Evolutionary conservation across 2,329 filamentous ascomycete species (phyloP).

Genomic region (Polytolypa hystricis): DNA sequence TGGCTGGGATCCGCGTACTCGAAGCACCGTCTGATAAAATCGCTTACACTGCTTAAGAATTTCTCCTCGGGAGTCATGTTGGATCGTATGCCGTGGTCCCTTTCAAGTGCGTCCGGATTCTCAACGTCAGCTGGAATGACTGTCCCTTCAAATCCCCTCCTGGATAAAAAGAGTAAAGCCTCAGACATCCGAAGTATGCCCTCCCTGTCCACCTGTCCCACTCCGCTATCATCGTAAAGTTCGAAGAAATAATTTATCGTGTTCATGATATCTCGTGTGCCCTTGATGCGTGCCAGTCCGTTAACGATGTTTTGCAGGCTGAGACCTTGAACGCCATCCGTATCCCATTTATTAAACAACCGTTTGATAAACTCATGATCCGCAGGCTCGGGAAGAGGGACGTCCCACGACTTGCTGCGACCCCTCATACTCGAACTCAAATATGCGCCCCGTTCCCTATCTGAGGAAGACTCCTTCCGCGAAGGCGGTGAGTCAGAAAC

Average conservation of each 20-base stretch:
- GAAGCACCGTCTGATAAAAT: conserved; percentile 91
- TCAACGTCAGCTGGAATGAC: conserved; percentile 52
- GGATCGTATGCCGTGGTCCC: conserved; percentile 26
- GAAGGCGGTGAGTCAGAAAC: conserved; percentile 70
- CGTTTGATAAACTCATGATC: conserved; percentile 91
- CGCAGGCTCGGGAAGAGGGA: conserved; percentile 56
- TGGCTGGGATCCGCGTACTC: conserved; percentile 95
- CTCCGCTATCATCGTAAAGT: conserved; percentile 84
- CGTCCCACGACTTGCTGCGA: conserved; percentile 44
- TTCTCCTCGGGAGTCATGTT: conserved; percentile 63
- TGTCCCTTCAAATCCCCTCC: conserved; percentile 70
- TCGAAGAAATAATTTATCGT: conserved; percentile 98
- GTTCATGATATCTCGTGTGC: conserved; percentile 90
- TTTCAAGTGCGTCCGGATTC: conserved; percentile 20
- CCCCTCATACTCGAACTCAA: conserved; percentile 50
- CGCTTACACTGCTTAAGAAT: conserved; percentile 85
- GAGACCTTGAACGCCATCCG: conserved; percentile 62
- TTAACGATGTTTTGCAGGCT: conserved; percentile 86
- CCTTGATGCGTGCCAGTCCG: conserved; percentile 82
- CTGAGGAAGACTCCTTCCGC: conserved; percentile 36
- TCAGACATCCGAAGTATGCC: conserved; percentile 93
- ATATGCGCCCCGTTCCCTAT: conserved; percentile 45
- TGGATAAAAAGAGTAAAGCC: conserved; percentile 80
- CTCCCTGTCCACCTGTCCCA: conserved; percentile 87
- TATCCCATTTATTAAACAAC: conserved; percentile 81